Conservation (phyloP, 345 rosid species). For the Pugionium cornutum region DNA sequence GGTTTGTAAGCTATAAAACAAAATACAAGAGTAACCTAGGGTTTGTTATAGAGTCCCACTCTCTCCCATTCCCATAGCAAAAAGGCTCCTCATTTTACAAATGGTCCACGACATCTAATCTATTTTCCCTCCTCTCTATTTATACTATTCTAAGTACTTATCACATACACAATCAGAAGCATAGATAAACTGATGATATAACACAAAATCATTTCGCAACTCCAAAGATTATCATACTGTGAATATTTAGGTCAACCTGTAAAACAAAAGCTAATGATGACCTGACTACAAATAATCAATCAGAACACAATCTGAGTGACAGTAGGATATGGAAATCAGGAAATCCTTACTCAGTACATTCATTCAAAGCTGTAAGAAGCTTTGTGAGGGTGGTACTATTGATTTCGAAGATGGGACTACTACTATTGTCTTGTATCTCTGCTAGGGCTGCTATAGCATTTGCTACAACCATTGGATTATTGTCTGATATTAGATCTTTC, state of each 20-base stretch:
- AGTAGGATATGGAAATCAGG: constrained; percentile 14
- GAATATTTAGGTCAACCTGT: neutral
- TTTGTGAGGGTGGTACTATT: constrained; percentile 78
- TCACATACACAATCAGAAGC: neutral
- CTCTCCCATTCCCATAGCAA: no score
- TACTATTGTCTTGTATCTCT: constrained; percentile 90
- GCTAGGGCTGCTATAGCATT: constrained; percentile 99
- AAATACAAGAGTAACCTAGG: no score
- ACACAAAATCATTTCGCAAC: constrained; percentile 8
- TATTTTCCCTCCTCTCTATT: no score
- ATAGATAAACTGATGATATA: neutral
- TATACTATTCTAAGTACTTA: no score
- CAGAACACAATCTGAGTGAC: constrained; percentile 12
- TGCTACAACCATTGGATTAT: constrained; percentile 98
- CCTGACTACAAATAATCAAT: constrained; percentile 4
- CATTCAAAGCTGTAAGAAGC: constrained; percentile 96
- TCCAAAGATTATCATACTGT: constrained; percentile 3
- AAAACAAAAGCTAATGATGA: neutral
- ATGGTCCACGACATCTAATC: no score
- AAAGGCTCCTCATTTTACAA: no score
- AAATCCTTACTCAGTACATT: constrained; percentile 89
- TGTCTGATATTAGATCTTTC: constrained; percentile 95
- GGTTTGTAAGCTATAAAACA: no score
- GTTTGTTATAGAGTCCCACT: no score
- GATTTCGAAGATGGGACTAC: constrained; percentile 79